These are phyloP conservation scores for Fomitiporia mediterranea DNA, from an alignment of 1,284 basidiomycete genomes.

Conservation along the genomic window DNA sequence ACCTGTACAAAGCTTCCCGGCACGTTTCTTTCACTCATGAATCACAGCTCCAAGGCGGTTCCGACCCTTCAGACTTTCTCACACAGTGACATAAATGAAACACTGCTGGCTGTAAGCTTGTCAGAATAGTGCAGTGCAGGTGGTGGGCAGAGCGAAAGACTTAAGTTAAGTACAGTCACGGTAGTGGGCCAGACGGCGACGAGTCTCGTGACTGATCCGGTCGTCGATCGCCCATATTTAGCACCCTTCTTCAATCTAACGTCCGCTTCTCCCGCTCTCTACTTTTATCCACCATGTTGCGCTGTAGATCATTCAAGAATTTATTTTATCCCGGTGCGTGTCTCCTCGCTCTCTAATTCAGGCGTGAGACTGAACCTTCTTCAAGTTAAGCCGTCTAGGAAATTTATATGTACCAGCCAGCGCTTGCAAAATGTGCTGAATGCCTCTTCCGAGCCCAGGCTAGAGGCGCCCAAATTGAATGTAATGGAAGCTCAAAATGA, in stretches of 20 bases:
- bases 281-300: background rate
- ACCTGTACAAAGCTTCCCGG: slow-evolving; percentile 4
- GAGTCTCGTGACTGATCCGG: background rate
- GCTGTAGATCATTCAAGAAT: background rate
- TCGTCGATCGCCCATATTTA: slow-evolving; percentile 3
- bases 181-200: background rate
- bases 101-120: background rate
- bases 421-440: background rate
- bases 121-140: background rate
- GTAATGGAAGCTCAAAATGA: slow-evolving; percentile 32
- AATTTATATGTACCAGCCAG: background rate
- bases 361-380: background rate
- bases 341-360: background rate
- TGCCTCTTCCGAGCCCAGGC: background rate
- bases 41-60: slow-evolving; percentile 8
- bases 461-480: background rate
- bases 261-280: background rate
- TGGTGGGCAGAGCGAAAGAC: background rate
- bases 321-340: background rate
- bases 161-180: background rate
- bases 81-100: slow-evolving; percentile 1
- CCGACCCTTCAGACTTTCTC: background rate
- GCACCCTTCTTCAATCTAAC: background rate
- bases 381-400: background rate
- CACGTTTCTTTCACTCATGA: slow-evolving; percentile 17